Conservation (phyloP, 1,284 basidiomycete species). For the Heterobasidion occidentale region DNA sequence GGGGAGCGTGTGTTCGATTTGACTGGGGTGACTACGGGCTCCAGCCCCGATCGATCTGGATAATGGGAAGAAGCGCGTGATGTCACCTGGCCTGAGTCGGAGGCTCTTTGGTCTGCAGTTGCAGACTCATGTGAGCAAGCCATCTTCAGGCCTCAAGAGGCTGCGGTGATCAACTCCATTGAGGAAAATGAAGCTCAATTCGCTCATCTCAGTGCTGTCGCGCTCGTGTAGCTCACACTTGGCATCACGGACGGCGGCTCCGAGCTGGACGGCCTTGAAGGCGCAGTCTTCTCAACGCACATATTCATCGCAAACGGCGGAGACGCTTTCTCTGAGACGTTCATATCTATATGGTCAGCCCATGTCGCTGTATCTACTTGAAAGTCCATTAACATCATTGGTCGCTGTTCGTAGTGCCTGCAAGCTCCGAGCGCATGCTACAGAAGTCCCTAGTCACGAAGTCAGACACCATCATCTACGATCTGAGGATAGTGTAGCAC, state of each 20-base stretch:
- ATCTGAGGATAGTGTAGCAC: slow-evolving; percentile 82
- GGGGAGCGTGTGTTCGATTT: no score
- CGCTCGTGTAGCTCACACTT: no score
- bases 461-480: slow-evolving; percentile 79
- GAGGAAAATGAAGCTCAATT: no score
- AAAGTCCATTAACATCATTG: neutral
- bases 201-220: no score
- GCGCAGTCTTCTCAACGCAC: no score
- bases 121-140: neutral
- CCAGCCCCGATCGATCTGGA: no score
- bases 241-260: no score
- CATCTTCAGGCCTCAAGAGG: neutral
- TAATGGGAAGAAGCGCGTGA: neutral
- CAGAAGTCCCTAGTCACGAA: slow-evolving; percentile 59
- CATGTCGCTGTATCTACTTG: slow-evolving; percentile 8
- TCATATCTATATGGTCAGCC: slow-evolving; percentile 53
- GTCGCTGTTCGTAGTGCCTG: slow-evolving; percentile 43
- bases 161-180: no score
- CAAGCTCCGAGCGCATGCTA: slow-evolving; percentile 75
- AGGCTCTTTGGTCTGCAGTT: neutral
- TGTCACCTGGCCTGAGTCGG: neutral
- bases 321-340: slow-evolving; percentile 28
- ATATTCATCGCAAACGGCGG: neutral
- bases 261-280: no score
- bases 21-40: no score